Evolutionary conservation across 192 early-diverging fungal genomes (phyloP).

Genomic region (Coemansia furcata): DNA sequence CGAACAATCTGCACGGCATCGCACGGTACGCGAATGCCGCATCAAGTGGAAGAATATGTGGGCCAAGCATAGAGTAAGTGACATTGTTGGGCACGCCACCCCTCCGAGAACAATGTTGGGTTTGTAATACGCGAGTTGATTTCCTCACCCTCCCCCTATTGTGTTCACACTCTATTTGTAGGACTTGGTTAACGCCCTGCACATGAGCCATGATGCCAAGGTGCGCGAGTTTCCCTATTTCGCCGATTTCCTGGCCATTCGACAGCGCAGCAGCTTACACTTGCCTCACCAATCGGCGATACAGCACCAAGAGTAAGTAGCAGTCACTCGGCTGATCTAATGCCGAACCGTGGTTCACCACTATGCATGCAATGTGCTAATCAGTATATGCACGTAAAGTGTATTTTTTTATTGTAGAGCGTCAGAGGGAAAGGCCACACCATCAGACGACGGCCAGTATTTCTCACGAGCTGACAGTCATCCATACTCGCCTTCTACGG

Average conservation of each 20-base stretch:
- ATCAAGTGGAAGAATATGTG: conserved; percentile 58
- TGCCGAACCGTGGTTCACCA: background rate
- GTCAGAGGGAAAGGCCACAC: conserved; percentile 27
- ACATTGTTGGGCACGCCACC: background rate
- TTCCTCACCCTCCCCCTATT: background rate
- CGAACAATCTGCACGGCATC: conserved; percentile 40
- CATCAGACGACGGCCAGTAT: conserved; percentile 30
- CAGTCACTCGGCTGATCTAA: background rate
- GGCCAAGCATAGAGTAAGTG: conserved; percentile 54
- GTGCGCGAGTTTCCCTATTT: conserved; percentile 54
- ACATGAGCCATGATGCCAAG: conserved; percentile 51
- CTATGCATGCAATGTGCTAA: conserved; percentile 3
- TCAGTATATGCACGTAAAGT: background rate
- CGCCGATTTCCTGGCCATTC: conserved; percentile 38
- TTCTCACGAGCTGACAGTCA: background rate
- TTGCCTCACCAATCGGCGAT: conserved; percentile 8
- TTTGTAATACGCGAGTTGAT: conserved; percentile 2
- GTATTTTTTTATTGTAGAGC: conserved; percentile 16
- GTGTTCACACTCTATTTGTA: conserved; percentile 16
- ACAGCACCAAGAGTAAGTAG: conserved; percentile 41
- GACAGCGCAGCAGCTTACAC: conserved; percentile 25
- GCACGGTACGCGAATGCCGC: conserved; percentile 52
- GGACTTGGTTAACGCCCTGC: conserved; percentile 48
- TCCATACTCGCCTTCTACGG: background rate
- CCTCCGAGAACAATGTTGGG: background rate